A percentile compares a stretch with the other conserved stretches of the same genome.
Evolutionary conservation across 495 filamentous ascomycete genomes (phyloP).

Genomic region (Tuber indicum): DNA sequence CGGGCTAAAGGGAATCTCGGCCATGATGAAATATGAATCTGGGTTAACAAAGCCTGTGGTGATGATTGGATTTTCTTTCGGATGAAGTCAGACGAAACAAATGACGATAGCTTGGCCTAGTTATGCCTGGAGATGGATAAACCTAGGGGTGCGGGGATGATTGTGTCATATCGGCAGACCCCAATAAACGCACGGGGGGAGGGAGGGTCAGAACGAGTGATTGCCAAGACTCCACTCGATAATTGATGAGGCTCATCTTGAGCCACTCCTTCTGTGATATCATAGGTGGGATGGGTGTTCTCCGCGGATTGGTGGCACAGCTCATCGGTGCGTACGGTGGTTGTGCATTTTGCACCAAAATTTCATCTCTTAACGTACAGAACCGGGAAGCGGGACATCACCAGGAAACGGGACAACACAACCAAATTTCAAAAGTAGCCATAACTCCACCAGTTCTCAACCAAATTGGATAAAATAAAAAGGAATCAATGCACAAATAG

Average conservation of each 20-base stretch:
- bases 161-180: not conserved
- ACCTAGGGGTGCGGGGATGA: not conserved
- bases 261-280: not conserved
- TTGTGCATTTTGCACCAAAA: not conserved
- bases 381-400: too few species aligned
- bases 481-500: too few species aligned
- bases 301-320: not conserved
- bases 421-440: too few species aligned
- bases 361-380: not conserved
- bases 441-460: too few species aligned
- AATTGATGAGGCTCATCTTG: not conserved
- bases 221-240: not conserved
- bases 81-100: not conserved
- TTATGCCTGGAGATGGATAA: not conserved
- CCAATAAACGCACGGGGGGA: not conserved
- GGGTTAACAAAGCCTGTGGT: not conserved
- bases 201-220: not conserved
- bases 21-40: constrained; percentile 18
- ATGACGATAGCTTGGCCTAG: not conserved
- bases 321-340: too few species aligned
- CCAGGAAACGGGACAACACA: too few species aligned
- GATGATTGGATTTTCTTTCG: not conserved
- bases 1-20: constrained; percentile 29
- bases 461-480: too few species aligned
- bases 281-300: not conserved